Conservation (phyloP, 306 rosid genomes). For the Vigna trinervia region DNA sequence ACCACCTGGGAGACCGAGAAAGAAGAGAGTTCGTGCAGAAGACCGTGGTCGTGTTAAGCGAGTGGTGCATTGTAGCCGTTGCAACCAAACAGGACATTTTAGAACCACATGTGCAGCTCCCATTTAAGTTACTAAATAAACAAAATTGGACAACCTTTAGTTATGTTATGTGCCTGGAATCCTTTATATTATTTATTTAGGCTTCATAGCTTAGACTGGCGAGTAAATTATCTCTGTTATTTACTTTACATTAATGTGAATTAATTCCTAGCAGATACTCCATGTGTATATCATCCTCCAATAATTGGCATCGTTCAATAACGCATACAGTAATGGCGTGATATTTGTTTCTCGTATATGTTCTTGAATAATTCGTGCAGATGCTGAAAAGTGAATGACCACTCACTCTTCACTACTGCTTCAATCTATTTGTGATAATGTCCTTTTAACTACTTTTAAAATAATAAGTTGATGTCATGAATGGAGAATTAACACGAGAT, state of each 20-base stretch:
- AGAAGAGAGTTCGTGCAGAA: conserved; percentile 80
- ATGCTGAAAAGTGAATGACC: too few species aligned
- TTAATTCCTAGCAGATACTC: conserved; percentile 45
- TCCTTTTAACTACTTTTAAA: background rate
- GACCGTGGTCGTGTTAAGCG: conserved; percentile 83
- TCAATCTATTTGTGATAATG: background rate
- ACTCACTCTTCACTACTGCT: background rate
- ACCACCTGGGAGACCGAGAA: conserved; percentile 83
- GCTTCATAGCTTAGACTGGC: conserved; percentile 49
- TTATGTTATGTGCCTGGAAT: conserved; percentile 3
- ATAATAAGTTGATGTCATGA: conserved; percentile 1
- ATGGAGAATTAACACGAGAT: background rate
- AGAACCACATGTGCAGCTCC: conserved; percentile 89
- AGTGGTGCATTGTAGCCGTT: conserved; percentile 88
- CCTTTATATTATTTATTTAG: conserved; percentile 36
- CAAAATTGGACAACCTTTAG: conserved; percentile 1
- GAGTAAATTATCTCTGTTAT: conserved; percentile 47
- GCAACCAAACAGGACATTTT: conserved; percentile 88
- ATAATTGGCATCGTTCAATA: conserved; percentile 34
- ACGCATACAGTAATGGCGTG: background rate
- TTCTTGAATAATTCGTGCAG: background rate
- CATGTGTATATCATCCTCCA: conserved; percentile 38
- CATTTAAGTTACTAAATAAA: conserved; percentile 43
- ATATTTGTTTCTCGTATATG: background rate
- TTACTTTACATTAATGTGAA: conserved; percentile 48